These are phyloP conservation scores for Lentinus polychrous DNA, from an alignment of 1,284 basidiomycete species.

Conservation along the genomic window DNA sequence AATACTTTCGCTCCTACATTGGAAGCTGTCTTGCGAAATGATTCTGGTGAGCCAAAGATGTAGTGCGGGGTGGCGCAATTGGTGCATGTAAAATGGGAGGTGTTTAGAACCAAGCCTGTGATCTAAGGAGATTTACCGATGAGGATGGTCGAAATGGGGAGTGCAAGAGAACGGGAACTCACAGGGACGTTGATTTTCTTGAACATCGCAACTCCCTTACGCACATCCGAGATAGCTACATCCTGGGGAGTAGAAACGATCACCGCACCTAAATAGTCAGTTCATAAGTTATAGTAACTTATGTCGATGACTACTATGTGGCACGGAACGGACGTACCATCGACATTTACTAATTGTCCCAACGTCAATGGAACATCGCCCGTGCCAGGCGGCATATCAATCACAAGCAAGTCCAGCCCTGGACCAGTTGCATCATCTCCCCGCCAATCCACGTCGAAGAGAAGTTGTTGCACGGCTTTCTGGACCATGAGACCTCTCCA, in stretches of 20 bases:
- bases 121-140: constrained; percentile 47
- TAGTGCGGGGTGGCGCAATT: constrained; percentile 67
- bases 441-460: constrained; percentile 96
- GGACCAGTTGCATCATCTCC: constrained; percentile 29
- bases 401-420: constrained; percentile 78
- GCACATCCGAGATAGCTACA: constrained; percentile 87
- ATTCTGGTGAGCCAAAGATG: constrained; percentile 71
- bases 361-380: constrained; percentile 93
- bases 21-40: constrained; percentile 60
- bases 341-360: constrained; percentile 83
- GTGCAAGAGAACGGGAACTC: constrained; percentile 18
- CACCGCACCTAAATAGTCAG: constrained; percentile 66
- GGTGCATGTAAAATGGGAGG: constrained; percentile 84
- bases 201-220: constrained; percentile 93
- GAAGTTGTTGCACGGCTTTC: constrained; percentile 94
- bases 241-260: constrained; percentile 97
- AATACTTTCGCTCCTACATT: constrained; percentile 63
- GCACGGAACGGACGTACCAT: constrained; percentile 50
- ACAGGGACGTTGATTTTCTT: constrained; percentile 87
- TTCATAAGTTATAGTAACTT: too few relatives aligned
- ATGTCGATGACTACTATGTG: too few relatives aligned
- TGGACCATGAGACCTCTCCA: constrained; percentile 99
- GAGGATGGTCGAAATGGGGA: background rate
- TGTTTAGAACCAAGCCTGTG: constrained; percentile 85
- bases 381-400: constrained; percentile 98